These are phyloP conservation scores for Spinellus fusiger DNA, from an alignment of 192 early-diverging fungal species.

Conservation along the genomic window DNA sequence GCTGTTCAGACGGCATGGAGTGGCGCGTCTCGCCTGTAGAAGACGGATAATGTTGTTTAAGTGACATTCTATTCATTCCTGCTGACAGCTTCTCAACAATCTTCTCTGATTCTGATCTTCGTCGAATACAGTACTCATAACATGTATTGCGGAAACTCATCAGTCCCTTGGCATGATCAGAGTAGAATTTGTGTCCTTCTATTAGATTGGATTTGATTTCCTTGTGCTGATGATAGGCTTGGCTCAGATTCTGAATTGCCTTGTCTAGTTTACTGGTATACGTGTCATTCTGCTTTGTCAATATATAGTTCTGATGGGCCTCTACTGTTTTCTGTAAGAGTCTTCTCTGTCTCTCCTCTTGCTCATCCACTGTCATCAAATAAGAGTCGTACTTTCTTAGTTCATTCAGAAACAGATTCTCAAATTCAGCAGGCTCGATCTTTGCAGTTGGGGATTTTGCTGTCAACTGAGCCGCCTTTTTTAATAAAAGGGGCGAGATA, in stretches of 20 bases:
- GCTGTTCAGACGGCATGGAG: not conserved
- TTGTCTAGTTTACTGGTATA: conserved; percentile 64
- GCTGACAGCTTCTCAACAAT: conserved; percentile 3
- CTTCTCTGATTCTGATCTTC: conserved; percentile 62
- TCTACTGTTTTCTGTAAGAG: conserved; percentile 53
- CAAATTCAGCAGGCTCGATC: conserved; percentile 72
- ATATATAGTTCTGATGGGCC: conserved; percentile 62
- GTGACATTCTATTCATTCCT: not conserved
- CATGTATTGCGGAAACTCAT: conserved; percentile 54
- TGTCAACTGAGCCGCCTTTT: conserved; percentile 59
- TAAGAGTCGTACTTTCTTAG: conserved; percentile 69
- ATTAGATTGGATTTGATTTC: conserved; percentile 69
- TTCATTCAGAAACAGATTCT: conserved; percentile 65
- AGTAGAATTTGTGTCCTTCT: conserved; percentile 78
- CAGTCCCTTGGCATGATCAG: conserved; percentile 60
- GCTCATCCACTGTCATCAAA: conserved; percentile 47
- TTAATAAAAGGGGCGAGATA: conserved; percentile 62
- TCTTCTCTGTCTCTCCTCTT: conserved; percentile 56
- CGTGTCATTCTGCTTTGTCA: conserved; percentile 51
- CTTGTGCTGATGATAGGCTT: conserved; percentile 65
- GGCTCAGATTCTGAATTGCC: conserved; percentile 71
- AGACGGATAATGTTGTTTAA: not conserved
- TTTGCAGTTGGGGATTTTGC: conserved; percentile 56
- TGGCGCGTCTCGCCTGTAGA: not conserved
- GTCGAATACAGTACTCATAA: conserved; percentile 62